Base-by-base conservation (phyloP, 2,329 filamentous ascomycete genomes). In the Aspergillus ochraceoroseus region DNA sequence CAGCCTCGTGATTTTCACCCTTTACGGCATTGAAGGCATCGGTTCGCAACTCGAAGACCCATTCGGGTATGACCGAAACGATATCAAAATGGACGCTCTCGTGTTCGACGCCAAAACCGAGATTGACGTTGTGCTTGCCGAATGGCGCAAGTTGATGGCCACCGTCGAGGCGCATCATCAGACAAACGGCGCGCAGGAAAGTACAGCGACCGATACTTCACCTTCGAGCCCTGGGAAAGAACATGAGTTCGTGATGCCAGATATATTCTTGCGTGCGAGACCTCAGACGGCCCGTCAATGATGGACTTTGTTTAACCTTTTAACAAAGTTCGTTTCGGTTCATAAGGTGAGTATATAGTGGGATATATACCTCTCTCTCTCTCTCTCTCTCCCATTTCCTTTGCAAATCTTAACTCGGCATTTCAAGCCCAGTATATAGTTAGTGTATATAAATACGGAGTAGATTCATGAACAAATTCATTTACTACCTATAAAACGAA, bases 71-170 rank as follows among this genome's bases (percentile, higher is more conserved):
- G 79, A 80, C 48, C 71, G 74, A 53, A 81, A 80, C 41, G 79
- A 82, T 55, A 82, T 83, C 61, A 81, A 81, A 55, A 79, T 82
- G 72, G 79, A 82, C 57, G 77, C 76, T 3, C 75, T 82, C 34
- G 74, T 77, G 2, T 77, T 79, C 48, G 79, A 83, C 55, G 66
- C 76, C 29, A 64, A 75, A 44, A 68, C 68, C 26, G 79, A 82
- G 59, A 70, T 78, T 12, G 70, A 71, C 47, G 77, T 78, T 5
- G 59, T 81, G 51, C 53, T 82, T 15, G 68, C 71, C 9, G 77
- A 80, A 56, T 82, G 79, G 79, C 70, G 67, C 51, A 63, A 52
- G 22, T 47, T 54, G 34, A 50, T 47, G 38, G 49, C 38, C 12
- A 41, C 38, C 18, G 49, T 46, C 23, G 56, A 45, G 28, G 52